Evolutionary conservation across 73 alveolate species (phyloP).

Genomic region (Tetrahymena thermophila): DNA sequence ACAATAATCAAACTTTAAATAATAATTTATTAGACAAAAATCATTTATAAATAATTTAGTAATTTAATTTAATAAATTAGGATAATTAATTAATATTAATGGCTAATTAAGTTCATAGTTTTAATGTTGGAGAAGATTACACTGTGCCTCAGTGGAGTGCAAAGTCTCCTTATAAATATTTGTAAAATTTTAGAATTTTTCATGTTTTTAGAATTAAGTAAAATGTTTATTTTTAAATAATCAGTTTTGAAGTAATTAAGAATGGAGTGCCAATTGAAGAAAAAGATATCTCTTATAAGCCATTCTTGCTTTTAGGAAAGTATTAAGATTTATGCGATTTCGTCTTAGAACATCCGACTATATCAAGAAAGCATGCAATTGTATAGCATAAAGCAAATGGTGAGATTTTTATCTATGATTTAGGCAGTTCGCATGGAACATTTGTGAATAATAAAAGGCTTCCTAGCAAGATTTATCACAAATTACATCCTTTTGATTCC

Average conservation of each 20-base stretch:
- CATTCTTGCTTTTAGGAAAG: constrained; percentile 12
- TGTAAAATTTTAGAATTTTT: neutral
- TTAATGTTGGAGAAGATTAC: neutral
- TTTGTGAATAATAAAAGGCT: constrained; percentile 48
- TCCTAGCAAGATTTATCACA: constrained; percentile 46
- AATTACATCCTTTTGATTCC: constrained; percentile 49
- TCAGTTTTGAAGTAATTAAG: constrained; percentile 16
- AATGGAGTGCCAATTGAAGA: neutral
- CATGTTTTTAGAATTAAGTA: neutral
- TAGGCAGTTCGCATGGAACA: constrained; percentile 73
- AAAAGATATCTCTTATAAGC: constrained; percentile 3
- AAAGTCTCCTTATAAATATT: neutral
- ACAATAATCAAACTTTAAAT: too few species aligned
- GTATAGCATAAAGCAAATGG: constrained; percentile 66
- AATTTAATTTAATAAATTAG: neutral
- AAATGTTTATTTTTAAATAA: neutral
- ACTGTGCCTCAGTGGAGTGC: neutral
- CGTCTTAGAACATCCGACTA: constrained; percentile 59
- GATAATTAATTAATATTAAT: neutral
- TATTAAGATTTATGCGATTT: constrained; percentile 36
- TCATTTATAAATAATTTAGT: neutral
- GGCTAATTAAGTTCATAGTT: neutral
- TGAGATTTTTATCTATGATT: constrained; percentile 58
- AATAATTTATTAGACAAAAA: neutral
- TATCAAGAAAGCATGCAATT: constrained; percentile 63